These are phyloP conservation scores for Mycena olivaceomarginata DNA, from an alignment of 768 basidiomycete genomes.

Conservation along the genomic window DNA sequence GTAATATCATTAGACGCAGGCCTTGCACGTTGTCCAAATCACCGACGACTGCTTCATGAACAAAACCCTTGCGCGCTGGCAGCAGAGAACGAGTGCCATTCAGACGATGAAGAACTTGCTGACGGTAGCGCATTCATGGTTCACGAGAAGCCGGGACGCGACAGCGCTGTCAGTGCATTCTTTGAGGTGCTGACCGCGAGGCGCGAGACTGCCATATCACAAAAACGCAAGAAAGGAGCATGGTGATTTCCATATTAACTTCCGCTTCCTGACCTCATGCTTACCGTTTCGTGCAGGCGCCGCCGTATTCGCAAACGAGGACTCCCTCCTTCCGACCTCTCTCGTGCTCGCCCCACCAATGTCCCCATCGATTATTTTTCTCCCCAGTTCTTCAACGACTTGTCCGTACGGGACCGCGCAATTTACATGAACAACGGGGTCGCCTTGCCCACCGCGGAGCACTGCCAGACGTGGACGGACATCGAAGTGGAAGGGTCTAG, in stretches of 20 bases:
- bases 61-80: background rate
- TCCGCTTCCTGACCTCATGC: background rate
- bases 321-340: background rate
- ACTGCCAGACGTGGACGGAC: background rate
- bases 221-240: background rate
- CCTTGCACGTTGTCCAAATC: background rate
- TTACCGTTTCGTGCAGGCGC: background rate
- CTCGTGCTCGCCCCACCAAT: background rate
- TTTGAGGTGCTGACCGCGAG: slow-evolving; percentile 2
- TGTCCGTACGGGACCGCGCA: slow-evolving; percentile 9
- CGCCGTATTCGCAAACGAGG: background rate
- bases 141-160: slow-evolving; percentile 16
- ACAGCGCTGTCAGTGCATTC: background rate
- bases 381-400: slow-evolving; percentile 29
- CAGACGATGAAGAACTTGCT: slow-evolving; percentile 21
- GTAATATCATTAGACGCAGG: background rate
- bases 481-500: slow-evolving; percentile 23
- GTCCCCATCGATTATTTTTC: slow-evolving; percentile 35
- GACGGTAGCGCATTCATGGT: slow-evolving; percentile 1
- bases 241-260: slow-evolving; percentile 1
- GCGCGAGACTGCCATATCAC: background rate
- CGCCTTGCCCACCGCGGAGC: slow-evolving; percentile 22
- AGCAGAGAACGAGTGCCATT: slow-evolving; percentile 18
- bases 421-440: slow-evolving; percentile 33
- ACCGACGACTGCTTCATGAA: slow-evolving; percentile 5